phyloP scores from a whole-genome alignment of 1,284 basidiomycete species.

The Afroboletus lepidellus region DNA sequence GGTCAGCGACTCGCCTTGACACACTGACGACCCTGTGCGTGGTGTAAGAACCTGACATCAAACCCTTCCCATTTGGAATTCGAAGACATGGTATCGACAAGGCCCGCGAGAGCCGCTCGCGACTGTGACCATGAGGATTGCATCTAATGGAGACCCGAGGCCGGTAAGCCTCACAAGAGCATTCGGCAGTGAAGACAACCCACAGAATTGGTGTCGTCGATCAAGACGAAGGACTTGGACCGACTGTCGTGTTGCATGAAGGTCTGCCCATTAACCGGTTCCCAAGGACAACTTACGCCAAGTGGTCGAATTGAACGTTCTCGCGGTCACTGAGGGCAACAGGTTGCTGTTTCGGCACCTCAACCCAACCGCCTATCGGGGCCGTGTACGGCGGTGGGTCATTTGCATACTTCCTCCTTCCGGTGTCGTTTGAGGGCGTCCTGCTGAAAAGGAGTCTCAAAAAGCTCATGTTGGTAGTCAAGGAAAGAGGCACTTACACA shows the following conservation, averaged over 20 bases:
- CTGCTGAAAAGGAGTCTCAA: conserved; percentile 9
- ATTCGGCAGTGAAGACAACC: background rate
- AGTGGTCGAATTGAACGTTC: conserved; percentile 17
- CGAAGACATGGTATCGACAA: conserved; percentile 15
- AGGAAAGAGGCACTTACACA: conserved; percentile 10
- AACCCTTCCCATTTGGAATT: conserved; percentile 20
- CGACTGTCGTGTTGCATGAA: conserved; percentile 17
- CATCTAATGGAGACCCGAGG: conserved; percentile 19
- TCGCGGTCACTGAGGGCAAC: conserved; percentile 14
- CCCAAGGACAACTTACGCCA: conserved; percentile 13
- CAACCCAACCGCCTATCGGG: conserved; percentile 14
- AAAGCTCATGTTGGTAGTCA: background rate
- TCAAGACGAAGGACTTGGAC: conserved; percentile 25
- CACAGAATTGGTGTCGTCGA: conserved; percentile 27
- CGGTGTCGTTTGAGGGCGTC: background rate
- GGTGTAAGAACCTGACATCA: conserved; percentile 23
- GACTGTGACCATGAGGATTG: conserved; percentile 22
- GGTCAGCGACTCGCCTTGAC: conserved; percentile 13
- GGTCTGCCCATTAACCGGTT: background rate
- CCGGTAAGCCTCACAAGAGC: background rate
- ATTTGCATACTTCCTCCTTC: background rate
- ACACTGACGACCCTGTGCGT: background rate
- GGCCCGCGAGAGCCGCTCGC: conserved; percentile 20
- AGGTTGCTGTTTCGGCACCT: conserved; percentile 16
- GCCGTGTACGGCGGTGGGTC: conserved; percentile 21